A percentile compares a stretch with the other conserved stretches of the same genome.
Evolutionary conservation across 2,329 filamentous ascomycete species (phyloP).

Genomic region (Verticillium albo-atrum): DNA sequence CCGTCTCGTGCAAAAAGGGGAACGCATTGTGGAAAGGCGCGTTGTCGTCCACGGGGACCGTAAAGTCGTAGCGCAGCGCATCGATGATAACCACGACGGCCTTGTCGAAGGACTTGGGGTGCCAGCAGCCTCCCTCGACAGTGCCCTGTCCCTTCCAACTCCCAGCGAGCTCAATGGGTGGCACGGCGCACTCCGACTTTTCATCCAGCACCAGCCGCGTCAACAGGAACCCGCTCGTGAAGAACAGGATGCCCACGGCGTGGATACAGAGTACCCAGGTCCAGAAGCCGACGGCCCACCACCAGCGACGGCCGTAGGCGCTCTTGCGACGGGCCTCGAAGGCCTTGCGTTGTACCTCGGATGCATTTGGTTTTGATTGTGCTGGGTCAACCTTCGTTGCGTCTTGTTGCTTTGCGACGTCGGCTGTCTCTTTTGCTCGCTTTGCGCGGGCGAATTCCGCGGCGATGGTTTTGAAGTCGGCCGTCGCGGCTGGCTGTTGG

Average conservation of each 20-base stretch:
- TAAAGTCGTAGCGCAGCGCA: conserved; percentile 94
- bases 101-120: conserved; percentile 88
- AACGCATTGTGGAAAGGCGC: conserved; percentile 78
- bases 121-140: conserved; percentile 78
- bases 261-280: conserved; percentile 70
- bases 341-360: conserved; percentile 39
- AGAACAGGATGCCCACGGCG: conserved; percentile 77
- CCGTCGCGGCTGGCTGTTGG: conserved; percentile 8
- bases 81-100: conserved; percentile 89
- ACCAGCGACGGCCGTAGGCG: conserved; percentile 48
- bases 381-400: conserved; percentile 21
- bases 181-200: conserved; percentile 63
- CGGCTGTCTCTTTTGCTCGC: conserved; percentile 35
- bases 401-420: conserved; percentile 20
- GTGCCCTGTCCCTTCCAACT: conserved; percentile 38
- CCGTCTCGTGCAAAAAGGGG: conserved; percentile 80
- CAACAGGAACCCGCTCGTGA: conserved; percentile 91
- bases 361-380: conserved; percentile 25
- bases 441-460: conserved; percentile 51
- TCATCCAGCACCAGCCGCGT: conserved; percentile 77
- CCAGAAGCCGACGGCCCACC: conserved; percentile 64
- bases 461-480: conserved; percentile 49
- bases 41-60: conserved; percentile 65
- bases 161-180: conserved; percentile 54
- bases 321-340: conserved; percentile 44